These are phyloP conservation scores for Trametes hirsuta DNA, from an alignment of 1,284 basidiomycete genomes.

Conservation along the genomic window DNA sequence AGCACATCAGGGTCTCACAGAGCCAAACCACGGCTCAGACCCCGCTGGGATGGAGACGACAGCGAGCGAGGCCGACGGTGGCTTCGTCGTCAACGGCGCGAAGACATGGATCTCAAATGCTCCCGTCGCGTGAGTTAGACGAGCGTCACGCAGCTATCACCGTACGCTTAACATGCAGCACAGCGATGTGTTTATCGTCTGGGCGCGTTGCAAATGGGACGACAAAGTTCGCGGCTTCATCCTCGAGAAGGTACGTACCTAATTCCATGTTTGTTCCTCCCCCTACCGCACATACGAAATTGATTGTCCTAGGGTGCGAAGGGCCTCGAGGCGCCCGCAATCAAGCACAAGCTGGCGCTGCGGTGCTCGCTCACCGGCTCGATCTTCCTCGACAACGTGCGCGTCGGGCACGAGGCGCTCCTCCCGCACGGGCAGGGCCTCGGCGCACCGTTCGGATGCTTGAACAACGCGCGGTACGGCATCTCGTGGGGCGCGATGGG, in stretches of 20 bases:
- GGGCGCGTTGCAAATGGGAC: constrained; percentile 97
- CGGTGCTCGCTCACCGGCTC: constrained; percentile 92
- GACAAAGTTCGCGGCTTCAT: constrained; percentile 91
- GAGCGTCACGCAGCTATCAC: background rate
- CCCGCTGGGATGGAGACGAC: constrained; percentile 94
- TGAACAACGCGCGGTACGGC: constrained; percentile 89
- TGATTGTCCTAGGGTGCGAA: constrained; percentile 61
- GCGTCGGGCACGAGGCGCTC: constrained; percentile 69
- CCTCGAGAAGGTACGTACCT: constrained; percentile 74
- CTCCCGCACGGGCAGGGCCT: constrained; percentile 80
- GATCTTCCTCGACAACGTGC: constrained; percentile 90
- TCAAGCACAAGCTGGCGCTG: constrained; percentile 93
- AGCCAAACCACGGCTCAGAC: constrained; percentile 96
- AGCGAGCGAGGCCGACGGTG: constrained; percentile 83
- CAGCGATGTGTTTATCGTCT: constrained; percentile 64
- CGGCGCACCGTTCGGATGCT: constrained; percentile 85
- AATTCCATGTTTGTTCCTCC: background rate
- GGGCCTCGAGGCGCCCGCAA: constrained; percentile 86
- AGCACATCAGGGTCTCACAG: constrained; percentile 77
- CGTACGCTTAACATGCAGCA: background rate
- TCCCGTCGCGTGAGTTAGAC: constrained; percentile 72
- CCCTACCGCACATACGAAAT: background rate
- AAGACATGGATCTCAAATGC: constrained; percentile 98
- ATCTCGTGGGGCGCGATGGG: constrained; percentile 96
- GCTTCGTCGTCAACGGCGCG: constrained; percentile 86